A percentile compares a stretch with the other conserved stretches of the same genome.
These are phyloP conservation scores for Eimeria praecox DNA, from an alignment of 169 alveolate species.

Conservation along the genomic window DNA sequence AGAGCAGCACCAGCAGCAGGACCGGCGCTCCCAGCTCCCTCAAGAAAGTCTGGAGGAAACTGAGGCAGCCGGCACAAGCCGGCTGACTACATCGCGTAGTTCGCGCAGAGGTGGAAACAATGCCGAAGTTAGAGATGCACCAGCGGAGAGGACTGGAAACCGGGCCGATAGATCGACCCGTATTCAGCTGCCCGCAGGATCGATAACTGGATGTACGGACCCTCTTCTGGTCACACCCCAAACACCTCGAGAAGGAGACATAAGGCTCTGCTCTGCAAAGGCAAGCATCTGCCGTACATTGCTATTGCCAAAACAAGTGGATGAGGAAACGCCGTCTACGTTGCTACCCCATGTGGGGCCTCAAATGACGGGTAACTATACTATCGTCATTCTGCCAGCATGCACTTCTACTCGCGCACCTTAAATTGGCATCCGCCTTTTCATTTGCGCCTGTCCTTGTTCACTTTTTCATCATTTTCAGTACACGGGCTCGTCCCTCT, in stretches of 20 bases:
- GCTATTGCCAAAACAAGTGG: not conserved
- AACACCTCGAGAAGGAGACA: conserved; percentile 52
- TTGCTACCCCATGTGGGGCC: conserved; percentile 67
- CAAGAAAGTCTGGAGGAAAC: not conserved
- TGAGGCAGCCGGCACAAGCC: not conserved
- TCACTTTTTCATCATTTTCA: not conserved
- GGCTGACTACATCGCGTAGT: not conserved
- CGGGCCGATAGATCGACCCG: conserved; percentile 12
- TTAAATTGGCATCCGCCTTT: not conserved
- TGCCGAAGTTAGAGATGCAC: not conserved
- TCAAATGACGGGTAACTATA: conserved; percentile 63
- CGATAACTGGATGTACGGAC: conserved; percentile 27
- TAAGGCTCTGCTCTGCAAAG: conserved; percentile 62
- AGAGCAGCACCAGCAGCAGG: not conserved
- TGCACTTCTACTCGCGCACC: not conserved
- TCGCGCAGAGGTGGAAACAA: conserved; percentile 39
- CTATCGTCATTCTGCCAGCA: not conserved
- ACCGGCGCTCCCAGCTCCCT: conserved; percentile 1
- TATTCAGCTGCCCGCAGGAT: conserved; percentile 43
- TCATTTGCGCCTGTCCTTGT: not conserved
- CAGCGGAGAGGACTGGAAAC: conserved; percentile 1
- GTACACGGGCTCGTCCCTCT: not conserved
- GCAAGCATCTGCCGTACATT: conserved; percentile 48
- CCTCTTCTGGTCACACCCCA: conserved; percentile 25
- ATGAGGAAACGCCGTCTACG: conserved; percentile 43